A percentile compares a stretch with the other conserved stretches of the same genome.
These are phyloP conservation scores for Malus fusca DNA, from an alignment of 306 rosid species.

Conservation along the genomic window DNA sequence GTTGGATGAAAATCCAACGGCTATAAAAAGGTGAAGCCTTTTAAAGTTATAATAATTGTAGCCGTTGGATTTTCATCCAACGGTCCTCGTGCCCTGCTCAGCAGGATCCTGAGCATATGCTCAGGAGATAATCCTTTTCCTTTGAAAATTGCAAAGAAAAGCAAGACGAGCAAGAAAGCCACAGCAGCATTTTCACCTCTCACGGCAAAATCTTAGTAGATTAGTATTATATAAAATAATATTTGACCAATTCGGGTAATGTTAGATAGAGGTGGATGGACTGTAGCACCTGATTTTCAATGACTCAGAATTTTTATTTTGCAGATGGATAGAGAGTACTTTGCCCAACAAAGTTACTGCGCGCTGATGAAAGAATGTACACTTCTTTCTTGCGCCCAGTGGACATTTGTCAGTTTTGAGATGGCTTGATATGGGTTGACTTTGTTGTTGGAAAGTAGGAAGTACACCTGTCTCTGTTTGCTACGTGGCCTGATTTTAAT, in stretches of 20 bases:
- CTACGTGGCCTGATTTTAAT: conserved; percentile 13
- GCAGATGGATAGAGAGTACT: conserved; percentile 4
- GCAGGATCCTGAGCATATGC: too few species aligned
- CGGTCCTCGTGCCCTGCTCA: too few species aligned
- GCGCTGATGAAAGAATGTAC: conserved; percentile 20
- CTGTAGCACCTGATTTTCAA: conserved; percentile 52
- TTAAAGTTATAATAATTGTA: too few species aligned
- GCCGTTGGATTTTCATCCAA: too few species aligned
- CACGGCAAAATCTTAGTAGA: neutral
- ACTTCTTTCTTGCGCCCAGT: neutral
- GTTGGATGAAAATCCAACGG: too few species aligned
- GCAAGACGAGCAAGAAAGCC: neutral
- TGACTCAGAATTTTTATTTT: conserved; percentile 26
- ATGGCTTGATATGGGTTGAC: conserved; percentile 36
- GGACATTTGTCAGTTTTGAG: conserved; percentile 31
- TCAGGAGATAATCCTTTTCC: too few species aligned
- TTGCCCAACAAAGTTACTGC: conserved; percentile 14
- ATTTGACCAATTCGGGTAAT: conserved; percentile 28
- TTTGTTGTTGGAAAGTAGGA: conserved; percentile 19
- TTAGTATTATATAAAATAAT: conserved; percentile 2
- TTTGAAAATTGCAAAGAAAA: conserved; percentile 8
- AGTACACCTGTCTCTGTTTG: conserved; percentile 26
- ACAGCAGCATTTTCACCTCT: conserved; percentile 3
- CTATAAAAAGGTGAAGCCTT: too few species aligned
- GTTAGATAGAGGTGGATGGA: conserved; percentile 83